Evolutionary conservation across 2,329 filamentous ascomycete species (phyloP).

Genomic region (Diaporthe citri): DNA sequence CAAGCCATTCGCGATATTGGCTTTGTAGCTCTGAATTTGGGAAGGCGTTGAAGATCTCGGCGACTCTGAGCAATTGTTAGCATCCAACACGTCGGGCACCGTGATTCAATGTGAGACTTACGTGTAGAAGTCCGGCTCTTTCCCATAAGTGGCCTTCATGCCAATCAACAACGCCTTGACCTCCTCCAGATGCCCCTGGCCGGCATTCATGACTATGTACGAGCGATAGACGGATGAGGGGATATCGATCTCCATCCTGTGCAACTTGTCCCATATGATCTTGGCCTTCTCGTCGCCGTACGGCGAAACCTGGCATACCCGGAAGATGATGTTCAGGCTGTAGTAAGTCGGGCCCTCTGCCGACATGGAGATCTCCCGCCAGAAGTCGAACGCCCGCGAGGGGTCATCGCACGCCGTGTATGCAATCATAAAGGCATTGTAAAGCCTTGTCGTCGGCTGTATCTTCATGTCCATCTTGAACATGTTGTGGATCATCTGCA

Average conservation of each 20-base stretch:
- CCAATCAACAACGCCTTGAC: slow-evolving; percentile 74
- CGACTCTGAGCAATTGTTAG: slow-evolving; percentile 32
- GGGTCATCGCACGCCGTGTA: slow-evolving; percentile 79
- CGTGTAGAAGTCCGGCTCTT: slow-evolving; percentile 75
- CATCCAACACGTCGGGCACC: not conserved
- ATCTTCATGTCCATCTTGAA: slow-evolving; percentile 91
- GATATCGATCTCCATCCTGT: slow-evolving; percentile 82
- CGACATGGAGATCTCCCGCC: slow-evolving; percentile 85
- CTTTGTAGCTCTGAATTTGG: slow-evolving; percentile 32
- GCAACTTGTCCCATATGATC: slow-evolving; percentile 78
- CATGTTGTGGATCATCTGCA: slow-evolving; percentile 89
- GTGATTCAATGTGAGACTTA: slow-evolving; percentile 58
- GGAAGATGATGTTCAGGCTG: slow-evolving; percentile 85
- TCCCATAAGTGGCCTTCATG: slow-evolving; percentile 75
- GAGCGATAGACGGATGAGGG: slow-evolving; percentile 79
- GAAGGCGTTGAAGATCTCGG: slow-evolving; percentile 38
- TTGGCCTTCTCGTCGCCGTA: slow-evolving; percentile 71
- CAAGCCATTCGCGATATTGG: slow-evolving; percentile 36
- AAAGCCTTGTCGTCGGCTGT: slow-evolving; percentile 79
- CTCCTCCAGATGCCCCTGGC: slow-evolving; percentile 77
- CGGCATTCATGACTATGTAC: slow-evolving; percentile 82
- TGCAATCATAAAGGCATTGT: slow-evolving; percentile 89
- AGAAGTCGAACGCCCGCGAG: slow-evolving; percentile 79
- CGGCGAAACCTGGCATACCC: slow-evolving; percentile 76
- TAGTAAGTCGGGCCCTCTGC: slow-evolving; percentile 88